phyloP scores from a whole-genome alignment of 2,329 filamentous ascomycete genomes.

The Paecilomyces sp. region DNA sequence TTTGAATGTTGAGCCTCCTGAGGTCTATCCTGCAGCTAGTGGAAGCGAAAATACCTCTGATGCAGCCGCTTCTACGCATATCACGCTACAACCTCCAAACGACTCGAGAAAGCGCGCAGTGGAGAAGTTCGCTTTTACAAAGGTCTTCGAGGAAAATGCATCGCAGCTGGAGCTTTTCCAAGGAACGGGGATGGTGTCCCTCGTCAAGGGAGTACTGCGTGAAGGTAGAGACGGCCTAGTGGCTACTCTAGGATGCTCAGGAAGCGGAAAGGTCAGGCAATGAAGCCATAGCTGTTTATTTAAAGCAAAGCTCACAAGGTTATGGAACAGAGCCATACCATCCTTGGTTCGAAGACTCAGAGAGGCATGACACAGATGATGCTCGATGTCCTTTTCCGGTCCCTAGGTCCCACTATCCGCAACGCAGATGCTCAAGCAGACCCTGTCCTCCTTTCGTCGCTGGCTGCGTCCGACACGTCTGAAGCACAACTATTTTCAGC shows the following conservation, averaged over 20 bases:
- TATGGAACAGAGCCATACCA: constrained; percentile 75
- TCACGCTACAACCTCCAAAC: constrained; percentile 71
- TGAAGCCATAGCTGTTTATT: neutral
- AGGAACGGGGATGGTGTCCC: constrained; percentile 63
- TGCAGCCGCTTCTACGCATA: constrained; percentile 51
- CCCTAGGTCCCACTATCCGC: constrained; percentile 65
- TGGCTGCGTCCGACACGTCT: constrained; percentile 69
- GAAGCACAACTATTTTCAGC: constrained; percentile 73
- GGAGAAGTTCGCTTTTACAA: constrained; percentile 90
- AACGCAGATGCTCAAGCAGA: constrained; percentile 48
- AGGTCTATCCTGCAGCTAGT: constrained; percentile 13
- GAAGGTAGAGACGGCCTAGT: constrained; percentile 83
- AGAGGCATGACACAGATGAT: constrained; percentile 87
- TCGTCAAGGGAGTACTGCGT: constrained; percentile 75
- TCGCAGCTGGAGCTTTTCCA: constrained; percentile 82
- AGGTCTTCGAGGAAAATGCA: constrained; percentile 81
- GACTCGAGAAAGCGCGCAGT: constrained; percentile 79
- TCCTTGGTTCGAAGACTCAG: constrained; percentile 78
- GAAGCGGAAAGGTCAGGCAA: constrained; percentile 75
- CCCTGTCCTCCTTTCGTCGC: constrained; percentile 61
- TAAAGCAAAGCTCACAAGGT: constrained; percentile 5
- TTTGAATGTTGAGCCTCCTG: constrained; percentile 63
- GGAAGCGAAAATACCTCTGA: constrained; percentile 27
- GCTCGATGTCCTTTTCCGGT: constrained; percentile 82
- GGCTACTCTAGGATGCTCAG: constrained; percentile 88